Conservation (phyloP, 1,284 basidiomycete genomes). For the Lignosus rhinocerotis region DNA sequence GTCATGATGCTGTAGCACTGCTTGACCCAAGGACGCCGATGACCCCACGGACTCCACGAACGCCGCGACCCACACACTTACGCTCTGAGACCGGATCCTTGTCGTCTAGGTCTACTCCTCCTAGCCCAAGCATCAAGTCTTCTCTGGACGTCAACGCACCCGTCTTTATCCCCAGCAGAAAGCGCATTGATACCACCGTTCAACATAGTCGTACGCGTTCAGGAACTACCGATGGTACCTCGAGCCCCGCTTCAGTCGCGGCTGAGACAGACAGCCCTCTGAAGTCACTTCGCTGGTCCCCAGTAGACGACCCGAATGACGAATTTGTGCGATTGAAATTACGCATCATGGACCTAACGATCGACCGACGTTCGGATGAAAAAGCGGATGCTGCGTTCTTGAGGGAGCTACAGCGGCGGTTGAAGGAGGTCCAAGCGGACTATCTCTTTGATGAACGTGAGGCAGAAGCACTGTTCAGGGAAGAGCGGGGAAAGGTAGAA, state of each 20-base stretch:
- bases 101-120: constrained; percentile 9
- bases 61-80: constrained; percentile 31
- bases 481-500: constrained; percentile 57
- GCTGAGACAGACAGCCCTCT: constrained; percentile 12
- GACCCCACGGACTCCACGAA: constrained; percentile 35
- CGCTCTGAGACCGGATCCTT: constrained; percentile 27
- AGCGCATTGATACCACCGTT: constrained; percentile 4
- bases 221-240: constrained; percentile 3
- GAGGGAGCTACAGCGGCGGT: constrained; percentile 49
- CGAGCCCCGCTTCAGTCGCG: constrained; percentile 6
- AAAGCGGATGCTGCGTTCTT: constrained; percentile 42
- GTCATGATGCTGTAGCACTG: background rate
- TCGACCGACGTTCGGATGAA: constrained; percentile 34
- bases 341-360: constrained; percentile 47
- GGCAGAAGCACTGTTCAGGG: constrained; percentile 60
- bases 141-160: constrained; percentile 36
- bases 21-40: constrained; percentile 23
- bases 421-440: constrained; percentile 59
- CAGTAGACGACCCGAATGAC: constrained; percentile 58
- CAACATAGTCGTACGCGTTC: background rate
- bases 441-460: constrained; percentile 79
- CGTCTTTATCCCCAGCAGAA: constrained; percentile 37
- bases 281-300: constrained; percentile 32
- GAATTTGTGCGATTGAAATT: constrained; percentile 65
- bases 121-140: constrained; percentile 15